Percentiles rank a stretch among this genome's conserved stretches.
Conservation (phyloP, 73 alveolate genomes). For the Paramecium biaurelia region DNA sequence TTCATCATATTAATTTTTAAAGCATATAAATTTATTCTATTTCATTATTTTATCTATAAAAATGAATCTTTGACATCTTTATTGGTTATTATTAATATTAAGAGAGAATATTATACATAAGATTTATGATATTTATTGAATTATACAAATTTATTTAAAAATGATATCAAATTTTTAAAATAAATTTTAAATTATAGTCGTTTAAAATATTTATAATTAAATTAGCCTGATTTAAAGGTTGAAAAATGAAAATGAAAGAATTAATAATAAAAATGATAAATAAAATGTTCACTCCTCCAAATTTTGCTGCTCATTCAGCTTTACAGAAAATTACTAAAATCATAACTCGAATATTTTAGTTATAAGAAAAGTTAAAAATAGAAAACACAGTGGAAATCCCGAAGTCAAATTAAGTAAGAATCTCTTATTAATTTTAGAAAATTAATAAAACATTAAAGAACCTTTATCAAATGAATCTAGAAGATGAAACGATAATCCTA, state of each 20-base stretch:
- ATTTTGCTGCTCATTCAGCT: not conserved
- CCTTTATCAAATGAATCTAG: not conserved
- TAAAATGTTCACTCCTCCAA: not conserved
- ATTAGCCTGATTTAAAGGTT: not conserved
- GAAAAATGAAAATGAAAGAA: not conserved
- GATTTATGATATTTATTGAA: too few species aligned
- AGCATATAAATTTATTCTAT: too few species aligned
- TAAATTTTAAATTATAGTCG: not conserved
- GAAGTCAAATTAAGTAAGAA: not conserved
- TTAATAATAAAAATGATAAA: not conserved
- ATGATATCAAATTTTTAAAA: too few species aligned
- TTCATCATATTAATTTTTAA: too few species aligned
- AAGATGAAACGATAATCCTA: not conserved
- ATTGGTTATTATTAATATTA: too few species aligned
- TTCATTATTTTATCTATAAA: too few species aligned
- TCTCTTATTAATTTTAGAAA: not conserved
- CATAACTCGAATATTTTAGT: not conserved
- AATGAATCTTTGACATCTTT: too few species aligned
- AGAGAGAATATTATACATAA: too few species aligned
- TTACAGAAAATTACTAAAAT: not conserved
- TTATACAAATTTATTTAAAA: too few species aligned
- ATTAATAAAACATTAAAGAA: not conserved
- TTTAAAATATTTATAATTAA: not conserved
- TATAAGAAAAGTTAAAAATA: not conserved
- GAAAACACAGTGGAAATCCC: not conserved